These are phyloP conservation scores for Mollisiaceae sp. DNA, from an alignment of 2,329 filamentous ascomycete genomes.

Conservation along the genomic window DNA sequence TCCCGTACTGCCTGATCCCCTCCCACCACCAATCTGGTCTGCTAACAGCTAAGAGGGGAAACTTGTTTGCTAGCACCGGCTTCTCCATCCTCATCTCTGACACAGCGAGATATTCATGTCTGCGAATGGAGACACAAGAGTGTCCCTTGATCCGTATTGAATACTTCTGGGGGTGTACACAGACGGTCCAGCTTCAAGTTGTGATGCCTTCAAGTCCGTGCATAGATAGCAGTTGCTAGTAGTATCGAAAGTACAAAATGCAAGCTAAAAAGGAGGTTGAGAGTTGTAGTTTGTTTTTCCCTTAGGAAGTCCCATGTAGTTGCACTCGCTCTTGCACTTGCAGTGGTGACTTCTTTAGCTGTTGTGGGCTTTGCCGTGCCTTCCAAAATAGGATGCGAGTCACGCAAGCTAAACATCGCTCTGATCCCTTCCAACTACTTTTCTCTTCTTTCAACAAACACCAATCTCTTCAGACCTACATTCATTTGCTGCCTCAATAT, in stretches of 20 bases:
- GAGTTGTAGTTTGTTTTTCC: background rate
- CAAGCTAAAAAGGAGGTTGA: background rate
- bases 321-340: background rate
- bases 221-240: background rate
- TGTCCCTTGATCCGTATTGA: no score
- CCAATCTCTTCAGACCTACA: constrained; percentile 21
- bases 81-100: no score
- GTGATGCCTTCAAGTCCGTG: no score
- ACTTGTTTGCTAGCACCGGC: no score
- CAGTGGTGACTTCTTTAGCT: background rate
- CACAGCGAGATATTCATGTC: no score
- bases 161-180: no score
- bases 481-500: constrained; percentile 29
- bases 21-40: no score
- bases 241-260: background rate
- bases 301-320: background rate
- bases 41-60: no score
- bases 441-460: constrained; percentile 11
- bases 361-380: background rate
- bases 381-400: background rate
- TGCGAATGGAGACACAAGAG: no score
- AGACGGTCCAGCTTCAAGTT: no score
- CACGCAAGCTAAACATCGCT: background rate
- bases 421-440: background rate
- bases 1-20: no score